Evolutionary conservation across 495 filamentous ascomycete species (phyloP).

Genomic region (Apodospora peruviana): DNA sequence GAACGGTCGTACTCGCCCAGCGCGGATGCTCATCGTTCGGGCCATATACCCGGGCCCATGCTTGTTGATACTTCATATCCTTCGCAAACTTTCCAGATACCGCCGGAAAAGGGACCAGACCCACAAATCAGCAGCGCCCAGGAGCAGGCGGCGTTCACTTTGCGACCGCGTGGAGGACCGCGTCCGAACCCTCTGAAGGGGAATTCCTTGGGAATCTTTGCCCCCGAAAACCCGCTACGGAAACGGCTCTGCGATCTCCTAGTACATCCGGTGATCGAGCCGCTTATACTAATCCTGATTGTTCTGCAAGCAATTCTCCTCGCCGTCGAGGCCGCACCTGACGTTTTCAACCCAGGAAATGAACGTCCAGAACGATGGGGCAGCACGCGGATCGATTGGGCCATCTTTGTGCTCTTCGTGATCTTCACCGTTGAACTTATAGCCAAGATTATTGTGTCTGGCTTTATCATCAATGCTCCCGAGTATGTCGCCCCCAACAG

Average conservation of each 20-base stretch:
- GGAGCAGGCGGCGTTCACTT: conserved; percentile 16
- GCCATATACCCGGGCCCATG: conserved; percentile 40
- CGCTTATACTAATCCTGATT: conserved; percentile 80
- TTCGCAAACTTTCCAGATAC: conserved; percentile 38
- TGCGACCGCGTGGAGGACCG: conserved; percentile 31
- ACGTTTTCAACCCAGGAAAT: conserved; percentile 55
- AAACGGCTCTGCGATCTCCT: conserved; percentile 75
- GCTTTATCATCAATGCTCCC: conserved; percentile 77
- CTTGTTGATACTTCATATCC: conserved; percentile 48
- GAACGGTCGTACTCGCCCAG: conserved; percentile 54
- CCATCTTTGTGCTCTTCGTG: conserved; percentile 74
- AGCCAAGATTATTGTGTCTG: conserved; percentile 82
- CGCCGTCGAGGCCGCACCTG: conserved; percentile 69
- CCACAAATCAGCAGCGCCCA: conserved; percentile 23
- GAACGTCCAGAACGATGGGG: conserved; percentile 55
- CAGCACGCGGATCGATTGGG: conserved; percentile 63
- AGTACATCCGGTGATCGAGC: conserved; percentile 84
- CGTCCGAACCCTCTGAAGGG: conserved; percentile 80
- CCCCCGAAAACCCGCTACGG: conserved; percentile 69
- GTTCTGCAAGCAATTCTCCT: conserved; percentile 82
- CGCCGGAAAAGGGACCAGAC: conserved; percentile 41
- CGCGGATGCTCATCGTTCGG: conserved; percentile 28
- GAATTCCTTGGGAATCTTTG: conserved; percentile 78
- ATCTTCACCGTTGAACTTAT: conserved; percentile 86
- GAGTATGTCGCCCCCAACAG: conserved; percentile 80